These are phyloP conservation scores for Jaltomata sinuosa DNA, from an alignment of 257 asterid species.

Conservation along the genomic window DNA sequence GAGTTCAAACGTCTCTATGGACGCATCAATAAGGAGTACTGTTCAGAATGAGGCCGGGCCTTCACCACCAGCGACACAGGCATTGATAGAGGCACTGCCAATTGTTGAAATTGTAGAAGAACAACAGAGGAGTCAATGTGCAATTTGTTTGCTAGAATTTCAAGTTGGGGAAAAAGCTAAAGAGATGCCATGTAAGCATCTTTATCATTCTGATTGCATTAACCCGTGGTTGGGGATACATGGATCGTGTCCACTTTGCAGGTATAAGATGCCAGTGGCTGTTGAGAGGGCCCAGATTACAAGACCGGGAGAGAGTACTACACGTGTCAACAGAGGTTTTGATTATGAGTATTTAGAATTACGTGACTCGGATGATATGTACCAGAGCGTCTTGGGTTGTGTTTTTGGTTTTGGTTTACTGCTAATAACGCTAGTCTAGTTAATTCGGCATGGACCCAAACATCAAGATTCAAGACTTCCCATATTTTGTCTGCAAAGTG, in stretches of 20 bases:
- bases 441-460: no score
- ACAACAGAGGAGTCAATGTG: constrained; percentile 1
- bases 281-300: background rate
- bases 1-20: background rate
- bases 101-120: background rate
- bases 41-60: no score
- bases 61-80: background rate
- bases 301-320: background rate
- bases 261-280: constrained; percentile 24
- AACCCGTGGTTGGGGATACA: constrained; percentile 35
- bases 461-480: no score
- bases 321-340: background rate
- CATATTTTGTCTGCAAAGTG: no score
- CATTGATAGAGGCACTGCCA: background rate
- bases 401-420: background rate
- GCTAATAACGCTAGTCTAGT: background rate
- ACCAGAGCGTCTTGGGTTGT: background rate
- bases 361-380: background rate
- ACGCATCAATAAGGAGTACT: no score
- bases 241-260: constrained; percentile 46
- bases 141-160: constrained; percentile 8
- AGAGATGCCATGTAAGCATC: constrained; percentile 49
- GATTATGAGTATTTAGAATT: no score
- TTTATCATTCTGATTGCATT: constrained; percentile 29
- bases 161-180: constrained; percentile 19